Base-by-base conservation (phyloP, 108 stramenopile genomes). In the Cyclostephanos tholiformis region DNA sequence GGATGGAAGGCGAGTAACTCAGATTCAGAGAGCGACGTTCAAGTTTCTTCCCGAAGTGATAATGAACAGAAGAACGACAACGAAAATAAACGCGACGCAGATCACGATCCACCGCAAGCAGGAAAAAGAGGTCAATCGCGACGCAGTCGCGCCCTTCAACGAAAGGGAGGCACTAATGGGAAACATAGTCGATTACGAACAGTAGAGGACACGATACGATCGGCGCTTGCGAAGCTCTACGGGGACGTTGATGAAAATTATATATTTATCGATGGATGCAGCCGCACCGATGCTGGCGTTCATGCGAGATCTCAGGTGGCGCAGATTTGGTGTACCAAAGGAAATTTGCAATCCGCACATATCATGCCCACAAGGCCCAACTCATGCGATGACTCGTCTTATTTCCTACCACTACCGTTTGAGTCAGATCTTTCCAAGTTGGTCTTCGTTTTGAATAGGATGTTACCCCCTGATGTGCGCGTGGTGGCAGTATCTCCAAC, bases 281-380 rank as follows among this genome's bases (percentile, higher is more conserved):
- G 89, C 65, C 86, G 91, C 2, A 92, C 91, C 30, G 94, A 95
- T 77, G 84, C 82, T 32, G 94, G 94, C 13, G 91, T 95, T 48
- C 94, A 95, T 72, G 88, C 91, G 14, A 67, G 49, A 22, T 78
- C 84, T 13, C 76, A 86, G 82, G 74, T 91, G 23, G 91, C 91
- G 1, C 89, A 88, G 53, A 64, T 92, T 17, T 95, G 91, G 63
- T 88, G 91, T 43, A 46, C 23, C 6, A 52, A 12, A 63, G 8
- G 7, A 39, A 29, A 8, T 38, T 39, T 13, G 26, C 55, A 51
- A 58, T 62, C 63, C 38, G 62, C 29, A 46, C 30, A 57, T 27
- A 74, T 20, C 30, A 27, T 65, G 39, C 58, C 59, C 48, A 49
- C 59, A 19, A 17, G 74, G 50, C 91, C 93, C 32, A 50, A n/a